phyloP scores from a whole-genome alignment of 2,329 filamentous ascomycete genomes.

The Colletotrichum aenigma region DNA sequence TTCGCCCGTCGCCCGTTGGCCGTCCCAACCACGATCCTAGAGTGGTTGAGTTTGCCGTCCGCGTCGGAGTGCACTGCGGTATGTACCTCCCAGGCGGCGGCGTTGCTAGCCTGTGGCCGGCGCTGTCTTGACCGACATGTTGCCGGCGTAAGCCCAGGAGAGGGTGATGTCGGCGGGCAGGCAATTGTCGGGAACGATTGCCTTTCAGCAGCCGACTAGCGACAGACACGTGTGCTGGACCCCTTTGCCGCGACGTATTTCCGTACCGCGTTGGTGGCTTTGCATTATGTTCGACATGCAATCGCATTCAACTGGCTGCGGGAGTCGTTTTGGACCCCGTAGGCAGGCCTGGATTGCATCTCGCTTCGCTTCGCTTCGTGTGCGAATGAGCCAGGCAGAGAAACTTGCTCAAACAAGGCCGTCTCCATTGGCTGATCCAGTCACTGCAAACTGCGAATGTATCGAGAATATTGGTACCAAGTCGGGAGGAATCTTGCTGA shows the following conservation, averaged over 20 bases:
- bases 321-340: not conserved
- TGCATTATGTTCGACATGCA: not conserved
- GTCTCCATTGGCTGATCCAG: not conserved
- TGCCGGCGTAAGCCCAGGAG: not conserved
- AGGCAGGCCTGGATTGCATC: not conserved
- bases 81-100: not conserved
- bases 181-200: not conserved
- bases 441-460: not conserved
- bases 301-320: not conserved
- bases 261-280: not conserved
- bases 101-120: not conserved
- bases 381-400: not conserved
- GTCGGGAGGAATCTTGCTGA: not conserved
- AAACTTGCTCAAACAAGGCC: not conserved
- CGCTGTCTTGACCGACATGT: not conserved
- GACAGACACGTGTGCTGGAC: not conserved
- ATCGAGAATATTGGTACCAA: not conserved
- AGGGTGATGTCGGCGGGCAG: not conserved
- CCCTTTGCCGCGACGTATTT: not conserved
- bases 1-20: not conserved
- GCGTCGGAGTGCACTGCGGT: not conserved
- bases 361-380: not conserved
- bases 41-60: not conserved
- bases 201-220: not conserved
- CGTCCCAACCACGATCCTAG: slow-evolving; percentile 9